Base-by-base conservation (phyloP, 164 flowering plant genomes). In the Piper longum region DNA sequence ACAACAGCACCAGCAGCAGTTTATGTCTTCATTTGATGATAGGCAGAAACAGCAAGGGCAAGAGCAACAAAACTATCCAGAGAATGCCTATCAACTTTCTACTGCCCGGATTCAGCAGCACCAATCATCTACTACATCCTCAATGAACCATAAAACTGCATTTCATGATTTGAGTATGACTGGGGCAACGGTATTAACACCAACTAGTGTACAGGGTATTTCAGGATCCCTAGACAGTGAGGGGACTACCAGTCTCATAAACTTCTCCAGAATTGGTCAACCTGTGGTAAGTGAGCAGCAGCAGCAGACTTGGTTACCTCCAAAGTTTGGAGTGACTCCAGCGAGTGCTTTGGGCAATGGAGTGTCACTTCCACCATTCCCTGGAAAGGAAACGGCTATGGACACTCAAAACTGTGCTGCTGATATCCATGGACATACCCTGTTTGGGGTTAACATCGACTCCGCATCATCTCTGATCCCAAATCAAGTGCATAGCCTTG, bases 361-460 rank as follows among this genome's bases (percentile, higher is more conserved):
- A 4, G 62, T 59, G 6, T 66, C 62, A 51, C 68, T 66, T 66
- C 68, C 68, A 59, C 63, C 63, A 41, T 66, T 66, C 63, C 63
- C 68, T 39, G 68, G 68, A 56, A 66, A 66, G 54, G 68, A 66
- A 60, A 69, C 71, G 59, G 66, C 75, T 13, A 39, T 74, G 63
- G 86, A 82, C 64, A 72, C 72, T 13, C 86, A 74, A 64, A 79
- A 74, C 62, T 71, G 80, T 62, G 75, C 72, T 66, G 77, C 80
- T 63, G 86, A 81, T 65, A 63, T 75, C 60, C 96, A 79, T 69
- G 76, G 74, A 65, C 88, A 80, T 43, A 72, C 77, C 65, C 68
- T 80, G 40, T 86, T 80, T 67, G 86, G 87, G 74, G 85, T 80
- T 56, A 81, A 78, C 73, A 75, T 76, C 3, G 85, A 87, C 52